Evolutionary conservation across 371 early-diverging fungal species (phyloP), one percentile per base, ranked within the genome.

Genomic region (Mortierella sp.): DNA sequence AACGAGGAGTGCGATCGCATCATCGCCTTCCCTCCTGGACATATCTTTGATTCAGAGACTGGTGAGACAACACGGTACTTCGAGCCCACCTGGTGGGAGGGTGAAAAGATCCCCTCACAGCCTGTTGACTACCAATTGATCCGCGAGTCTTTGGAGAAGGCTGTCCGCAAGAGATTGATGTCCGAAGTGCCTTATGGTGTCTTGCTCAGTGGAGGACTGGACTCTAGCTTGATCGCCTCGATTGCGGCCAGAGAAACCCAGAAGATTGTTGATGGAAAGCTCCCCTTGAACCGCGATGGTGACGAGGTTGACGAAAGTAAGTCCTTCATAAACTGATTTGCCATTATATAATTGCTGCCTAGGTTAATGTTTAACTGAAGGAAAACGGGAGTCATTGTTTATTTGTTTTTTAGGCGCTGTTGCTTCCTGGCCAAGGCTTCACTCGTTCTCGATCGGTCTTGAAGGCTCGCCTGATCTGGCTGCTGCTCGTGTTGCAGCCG

Each of bases 161-260:
- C 95, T 50, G 97, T 97, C 39, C 93, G 94, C 80, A 97, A 97
- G 87, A 85, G 97, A 60, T 84, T 97, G 70, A 97, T 98, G 98
- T 88, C 92, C 65, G 97, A 98, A 72, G 98, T 97, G 9, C 98
- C 97, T 19, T 97, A 93, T 80, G 98, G 98, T 75, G 98, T 98
- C 39, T 84, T 98, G 62, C 87, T 98, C 48, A 88, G 89, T 50
- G 98, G 98, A 63, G 98, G 98, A 47, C 84, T 98, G 66, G 98
- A 98, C 80, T 95, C 96, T 19, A 90, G 90, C 67, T 84, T 98
- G 83, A 97, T 97, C 72, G 95, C 97, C 28, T 86, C 95, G 50
- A 97, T 98, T 78, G 95, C 97, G 28, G 89, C 88, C 41, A 84
- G 98, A 47, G 91, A 92, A 79, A 85, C 92, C 11, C 84, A 86